Evolutionary conservation across 306 rosid genomes (phyloP).

Genomic region (Sicyos baderoa): DNA sequence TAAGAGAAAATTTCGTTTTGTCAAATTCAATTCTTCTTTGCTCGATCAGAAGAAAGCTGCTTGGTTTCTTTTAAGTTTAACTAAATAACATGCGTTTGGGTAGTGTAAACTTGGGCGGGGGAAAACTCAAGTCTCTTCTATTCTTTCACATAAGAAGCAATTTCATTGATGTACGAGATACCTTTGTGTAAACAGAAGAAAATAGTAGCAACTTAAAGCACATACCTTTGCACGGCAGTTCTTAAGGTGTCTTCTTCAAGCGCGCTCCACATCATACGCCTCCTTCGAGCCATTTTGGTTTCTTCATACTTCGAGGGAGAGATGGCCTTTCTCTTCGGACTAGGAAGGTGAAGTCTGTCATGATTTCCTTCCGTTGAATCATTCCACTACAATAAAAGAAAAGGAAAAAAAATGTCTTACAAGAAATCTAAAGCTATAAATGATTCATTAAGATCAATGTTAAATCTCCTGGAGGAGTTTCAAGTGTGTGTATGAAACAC

Average conservation of each 20-base stretch:
- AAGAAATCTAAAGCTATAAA: not conserved
- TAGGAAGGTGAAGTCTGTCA: conserved; percentile 28
- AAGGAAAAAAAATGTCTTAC: not conserved
- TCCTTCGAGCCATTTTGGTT: conserved; percentile 26
- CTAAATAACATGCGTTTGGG: too few relatives aligned
- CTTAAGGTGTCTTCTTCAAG: conserved; percentile 69
- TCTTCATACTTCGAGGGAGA: conserved; percentile 40
- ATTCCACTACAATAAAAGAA: conserved; percentile 45
- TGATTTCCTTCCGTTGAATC: conserved; percentile 39
- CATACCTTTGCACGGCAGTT: conserved; percentile 51
- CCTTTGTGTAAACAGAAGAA: not conserved
- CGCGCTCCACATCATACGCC: conserved; percentile 45
- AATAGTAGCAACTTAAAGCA: not conserved
- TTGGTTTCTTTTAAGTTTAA: too few relatives aligned
- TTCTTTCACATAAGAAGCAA: too few relatives aligned
- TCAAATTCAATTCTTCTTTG: too few relatives aligned
- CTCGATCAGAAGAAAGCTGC: too few relatives aligned
- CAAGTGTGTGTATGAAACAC: too few relatives aligned
- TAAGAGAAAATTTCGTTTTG: too few relatives aligned
- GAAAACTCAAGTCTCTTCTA: not conserved
- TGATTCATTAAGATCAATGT: too few relatives aligned
- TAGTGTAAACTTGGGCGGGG: not conserved
- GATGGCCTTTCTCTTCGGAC: conserved; percentile 29
- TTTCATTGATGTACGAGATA: too few relatives aligned
- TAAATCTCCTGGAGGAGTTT: too few relatives aligned